phyloP scores from a whole-genome alignment of 1,284 basidiomycete genomes.

The Somion occarium region DNA sequence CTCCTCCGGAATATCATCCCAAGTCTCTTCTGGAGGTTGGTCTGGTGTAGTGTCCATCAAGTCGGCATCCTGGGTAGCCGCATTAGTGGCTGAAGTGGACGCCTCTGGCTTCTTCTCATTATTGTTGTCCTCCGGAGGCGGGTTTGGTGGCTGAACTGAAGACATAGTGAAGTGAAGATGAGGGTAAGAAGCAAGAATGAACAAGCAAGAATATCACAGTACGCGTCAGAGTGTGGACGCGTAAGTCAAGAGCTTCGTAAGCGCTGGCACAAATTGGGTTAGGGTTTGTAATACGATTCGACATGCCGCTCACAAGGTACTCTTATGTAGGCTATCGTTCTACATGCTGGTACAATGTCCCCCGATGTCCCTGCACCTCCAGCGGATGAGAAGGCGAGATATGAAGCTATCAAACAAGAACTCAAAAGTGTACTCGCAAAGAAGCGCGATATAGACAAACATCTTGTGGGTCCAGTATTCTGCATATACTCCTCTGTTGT shows the following conservation, averaged over 20 bases:
- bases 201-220: conserved; percentile 7
- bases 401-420: conserved; percentile 68
- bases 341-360: conserved; percentile 17
- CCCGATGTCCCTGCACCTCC: conserved; percentile 27
- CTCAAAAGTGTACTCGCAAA: conserved; percentile 64
- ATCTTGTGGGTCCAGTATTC: conserved; percentile 46
- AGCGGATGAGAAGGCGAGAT: conserved; percentile 60
- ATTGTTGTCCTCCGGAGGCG: conserved; percentile 37
- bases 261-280: neutral
- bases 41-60: conserved; percentile 74
- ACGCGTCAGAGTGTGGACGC: conserved; percentile 5
- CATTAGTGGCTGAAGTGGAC: conserved; percentile 27
- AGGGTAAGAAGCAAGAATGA: conserved; percentile 12
- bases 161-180: no score
- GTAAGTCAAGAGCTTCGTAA: neutral
- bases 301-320: no score
- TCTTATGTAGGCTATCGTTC: no score
- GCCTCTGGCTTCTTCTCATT: conserved; percentile 48
- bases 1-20: conserved; percentile 81
- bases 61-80: conserved; percentile 32
- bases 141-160: conserved; percentile 52
- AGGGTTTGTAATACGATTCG: neutral
- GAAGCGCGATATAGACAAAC: conserved; percentile 67
- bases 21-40: conserved; percentile 66
- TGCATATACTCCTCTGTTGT: neutral